Percentiles rank a stretch among this genome's conserved stretches.
phyloP scores from a whole-genome alignment of 768 basidiomycete species.

The Boletus subparvulus region DNA sequence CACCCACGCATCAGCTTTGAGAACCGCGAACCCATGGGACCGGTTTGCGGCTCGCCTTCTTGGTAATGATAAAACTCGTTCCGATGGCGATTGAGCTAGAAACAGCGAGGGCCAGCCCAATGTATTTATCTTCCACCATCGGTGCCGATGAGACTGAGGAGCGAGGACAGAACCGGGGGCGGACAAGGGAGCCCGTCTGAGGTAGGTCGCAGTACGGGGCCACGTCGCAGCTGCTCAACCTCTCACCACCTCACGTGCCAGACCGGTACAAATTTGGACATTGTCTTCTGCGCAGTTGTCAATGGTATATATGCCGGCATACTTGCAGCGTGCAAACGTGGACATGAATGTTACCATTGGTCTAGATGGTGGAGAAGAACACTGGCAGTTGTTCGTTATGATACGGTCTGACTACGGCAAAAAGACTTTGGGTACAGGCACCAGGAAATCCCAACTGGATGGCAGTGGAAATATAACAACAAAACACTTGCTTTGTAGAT shows the following conservation, averaged over 20 bases:
- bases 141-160: constrained; percentile 3
- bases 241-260: constrained; percentile 21
- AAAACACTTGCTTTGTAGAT: no score
- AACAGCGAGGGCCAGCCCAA: constrained; percentile 87
- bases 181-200: constrained; percentile 6
- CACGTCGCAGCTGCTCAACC: not conserved
- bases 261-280: constrained; percentile 14
- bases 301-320: no score
- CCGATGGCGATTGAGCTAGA: constrained; percentile 86
- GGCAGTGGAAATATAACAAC: not conserved
- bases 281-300: not conserved
- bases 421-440: not conserved
- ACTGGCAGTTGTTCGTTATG: not conserved
- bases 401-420: not conserved
- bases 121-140: constrained; percentile 93
- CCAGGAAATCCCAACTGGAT: not conserved
- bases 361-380: not conserved
- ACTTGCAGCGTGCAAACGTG: not conserved
- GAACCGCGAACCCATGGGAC: not conserved
- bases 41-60: constrained; percentile 65
- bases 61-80: constrained; percentile 97
- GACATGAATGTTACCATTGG: not conserved
- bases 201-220: constrained; percentile 2
- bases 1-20: constrained; percentile 7
- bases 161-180: not conserved